Base-by-base conservation (phyloP, 495 filamentous ascomycete genomes). In the Chaetomium tenue region DNA sequence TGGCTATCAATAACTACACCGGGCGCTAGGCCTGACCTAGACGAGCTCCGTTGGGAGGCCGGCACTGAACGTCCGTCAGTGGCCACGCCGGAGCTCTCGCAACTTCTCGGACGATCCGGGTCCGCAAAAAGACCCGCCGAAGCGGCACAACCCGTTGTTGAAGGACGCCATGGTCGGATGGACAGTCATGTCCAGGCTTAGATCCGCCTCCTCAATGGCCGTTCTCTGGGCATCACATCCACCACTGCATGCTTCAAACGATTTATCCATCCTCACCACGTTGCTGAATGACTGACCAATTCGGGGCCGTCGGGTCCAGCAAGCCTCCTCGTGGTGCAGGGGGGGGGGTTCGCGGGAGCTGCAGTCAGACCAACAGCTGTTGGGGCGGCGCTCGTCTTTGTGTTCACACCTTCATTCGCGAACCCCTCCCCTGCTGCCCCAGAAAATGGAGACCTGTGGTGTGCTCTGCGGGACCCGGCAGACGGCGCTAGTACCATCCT, bases 311-410 rank as follows among this genome's bases (percentile, higher is more conserved):
- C 22, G 26, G 12, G 11, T 26, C 33, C 25, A 26, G 23, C 52
- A 55, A 55, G 18, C 26, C 11, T 58, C 56, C 57, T 68, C 44
- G 58, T 30, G 69, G 66, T 56, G 66, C 63, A 66, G 52, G 69
- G 63, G 33, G 50, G 52, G 69, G 63, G 25, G 50, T 58, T 58
- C 63, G 61, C 57, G 47, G 50, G 42, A 63, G 63, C 42, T 71
- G 63, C 66, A 65, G 58, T 62, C 53, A 39, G 61, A 56, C 61
- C 51, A 63, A 63, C 61, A 48, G 23, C 33, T 28, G 33, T n/a
- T 16, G 23, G 16, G n/a, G 50, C 11, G 47, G 59, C 30, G 20
- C 26, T 28, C 47, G n/a, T 18, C 40, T 40, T 5, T 63, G n/a
- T 50, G 42, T 12, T 8, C 40, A 60, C 65, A 18, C 60, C 65